phyloP scores from a whole-genome alignment of 495 filamentous ascomycete genomes.

The Aspergillus diversus region DNA sequence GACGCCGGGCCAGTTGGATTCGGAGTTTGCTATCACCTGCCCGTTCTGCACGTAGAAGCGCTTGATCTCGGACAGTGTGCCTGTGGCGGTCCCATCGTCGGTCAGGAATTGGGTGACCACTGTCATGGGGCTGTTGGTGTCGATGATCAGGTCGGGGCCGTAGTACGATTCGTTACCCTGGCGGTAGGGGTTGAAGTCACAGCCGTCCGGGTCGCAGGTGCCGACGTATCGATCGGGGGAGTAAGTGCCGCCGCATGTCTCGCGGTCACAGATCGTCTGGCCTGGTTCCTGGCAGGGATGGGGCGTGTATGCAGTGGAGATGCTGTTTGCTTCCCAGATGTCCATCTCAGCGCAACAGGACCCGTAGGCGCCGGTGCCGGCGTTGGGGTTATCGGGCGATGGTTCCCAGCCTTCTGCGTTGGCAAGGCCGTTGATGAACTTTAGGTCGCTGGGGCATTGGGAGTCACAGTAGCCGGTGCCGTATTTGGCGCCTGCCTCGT shows the following conservation, averaged over 20 bases:
- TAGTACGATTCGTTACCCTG: conserved; percentile 66
- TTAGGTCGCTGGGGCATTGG: conserved; percentile 66
- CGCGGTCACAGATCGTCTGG: conserved; percentile 61
- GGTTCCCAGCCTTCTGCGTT: conserved; percentile 64
- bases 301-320: conserved; percentile 60
- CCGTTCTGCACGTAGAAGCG: conserved; percentile 76
- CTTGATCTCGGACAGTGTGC: conserved; percentile 64
- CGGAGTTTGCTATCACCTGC: conserved; percentile 61
- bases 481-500: conserved; percentile 70
- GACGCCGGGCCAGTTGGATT: conserved; percentile 54
- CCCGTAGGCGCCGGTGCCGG: conserved; percentile 61
- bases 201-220: conserved; percentile 76
- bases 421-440: conserved; percentile 69
- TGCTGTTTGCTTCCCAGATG: conserved; percentile 72
- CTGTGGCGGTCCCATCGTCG: conserved; percentile 55
- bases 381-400: conserved; percentile 60
- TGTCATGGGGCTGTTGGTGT: conserved; percentile 66
- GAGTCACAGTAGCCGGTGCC: conserved; percentile 79
- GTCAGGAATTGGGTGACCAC: conserved; percentile 75
- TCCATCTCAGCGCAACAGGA: conserved; percentile 77
- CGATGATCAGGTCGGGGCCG: conserved; percentile 61
- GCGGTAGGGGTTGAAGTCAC: conserved; percentile 79
- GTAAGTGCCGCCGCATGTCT: conserved; percentile 57
- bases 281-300: conserved; percentile 63
- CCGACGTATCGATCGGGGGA: conserved; percentile 49